A percentile compares a stretch with the other conserved stretches of the same genome.
Conservation (phyloP, 177 flowering plant species). For the Vitis hybrid region DNA sequence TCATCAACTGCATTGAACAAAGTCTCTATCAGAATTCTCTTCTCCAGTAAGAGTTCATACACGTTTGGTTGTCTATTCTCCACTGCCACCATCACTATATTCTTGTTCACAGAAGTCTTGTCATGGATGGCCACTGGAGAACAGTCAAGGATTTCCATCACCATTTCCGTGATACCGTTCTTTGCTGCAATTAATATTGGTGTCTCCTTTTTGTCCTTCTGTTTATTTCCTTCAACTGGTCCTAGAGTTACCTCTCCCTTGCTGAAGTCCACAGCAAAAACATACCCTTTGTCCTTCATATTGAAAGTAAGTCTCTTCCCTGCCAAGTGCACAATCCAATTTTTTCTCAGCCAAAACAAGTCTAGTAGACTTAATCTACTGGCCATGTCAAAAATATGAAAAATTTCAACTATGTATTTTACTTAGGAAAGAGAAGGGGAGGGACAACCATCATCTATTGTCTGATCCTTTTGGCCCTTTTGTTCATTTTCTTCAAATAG, state of each 20-base stretch:
- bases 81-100: slow-evolving; percentile 23
- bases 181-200: slow-evolving; percentile 40
- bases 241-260: too few species aligned
- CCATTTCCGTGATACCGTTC: slow-evolving; percentile 39
- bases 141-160: slow-evolving; percentile 27
- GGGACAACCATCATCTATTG: not conserved
- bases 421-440: not conserved
- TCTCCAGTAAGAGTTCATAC: slow-evolving; percentile 9
- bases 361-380: not conserved
- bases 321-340: not conserved
- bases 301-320: not conserved
- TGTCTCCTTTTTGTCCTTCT: slow-evolving; percentile 13
- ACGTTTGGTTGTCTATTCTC: slow-evolving; percentile 31
- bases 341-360: not conserved
- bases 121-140: slow-evolving; percentile 43
- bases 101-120: slow-evolving; percentile 19
- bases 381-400: not conserved
- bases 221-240: not conserved
- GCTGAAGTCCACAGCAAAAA: too few species aligned
- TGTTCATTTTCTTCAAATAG: not conserved
- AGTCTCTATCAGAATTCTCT: slow-evolving; percentile 10
- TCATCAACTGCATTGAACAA: slow-evolving; percentile 21
- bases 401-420: not conserved
- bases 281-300: not conserved
- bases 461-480: not conserved